These are phyloP conservation scores for Calonectria pseudoreteaudii DNA, from an alignment of 2,329 filamentous ascomycete genomes.

Conservation along the genomic window DNA sequence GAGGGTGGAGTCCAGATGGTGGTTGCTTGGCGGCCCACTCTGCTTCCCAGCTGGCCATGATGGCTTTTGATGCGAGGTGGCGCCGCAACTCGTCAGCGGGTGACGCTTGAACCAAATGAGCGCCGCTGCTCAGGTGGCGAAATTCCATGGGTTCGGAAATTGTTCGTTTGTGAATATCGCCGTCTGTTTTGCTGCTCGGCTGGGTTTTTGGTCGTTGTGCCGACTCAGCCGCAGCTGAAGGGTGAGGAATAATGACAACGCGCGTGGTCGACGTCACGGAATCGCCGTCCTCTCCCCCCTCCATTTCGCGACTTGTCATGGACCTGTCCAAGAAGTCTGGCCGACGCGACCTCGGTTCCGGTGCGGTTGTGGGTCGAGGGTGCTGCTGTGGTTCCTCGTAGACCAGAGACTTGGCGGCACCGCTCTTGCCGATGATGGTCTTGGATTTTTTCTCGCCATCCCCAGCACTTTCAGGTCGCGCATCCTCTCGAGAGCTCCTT, in stretches of 20 bases:
- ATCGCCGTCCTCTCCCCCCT: background rate
- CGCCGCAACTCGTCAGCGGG: background rate
- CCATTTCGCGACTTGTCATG: background rate
- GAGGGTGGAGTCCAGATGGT: accelerated
- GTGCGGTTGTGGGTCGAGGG: background rate
- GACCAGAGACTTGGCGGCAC: background rate
- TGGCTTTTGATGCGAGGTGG: background rate
- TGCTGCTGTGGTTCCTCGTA: background rate
- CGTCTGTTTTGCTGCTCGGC: background rate
- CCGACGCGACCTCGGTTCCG: background rate
- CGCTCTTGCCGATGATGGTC: too few species aligned
- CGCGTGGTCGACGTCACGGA: background rate
- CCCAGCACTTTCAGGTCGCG: background rate
- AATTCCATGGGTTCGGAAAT: background rate
- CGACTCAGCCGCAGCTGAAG: too few species aligned
- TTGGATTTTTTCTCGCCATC: background rate
- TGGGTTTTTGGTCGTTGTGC: too few species aligned
- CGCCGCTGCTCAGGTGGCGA: background rate
- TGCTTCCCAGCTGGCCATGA: background rate
- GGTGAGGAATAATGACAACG: background rate
- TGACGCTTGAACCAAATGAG: background rate
- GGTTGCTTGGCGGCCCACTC: background rate
- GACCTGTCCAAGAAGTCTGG: background rate
- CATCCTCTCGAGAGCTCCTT: background rate
- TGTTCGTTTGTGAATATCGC: too few species aligned